These are phyloP conservation scores for Camellia oleifera DNA, from an alignment of 179 eudicot species.

Conservation along the genomic window DNA sequence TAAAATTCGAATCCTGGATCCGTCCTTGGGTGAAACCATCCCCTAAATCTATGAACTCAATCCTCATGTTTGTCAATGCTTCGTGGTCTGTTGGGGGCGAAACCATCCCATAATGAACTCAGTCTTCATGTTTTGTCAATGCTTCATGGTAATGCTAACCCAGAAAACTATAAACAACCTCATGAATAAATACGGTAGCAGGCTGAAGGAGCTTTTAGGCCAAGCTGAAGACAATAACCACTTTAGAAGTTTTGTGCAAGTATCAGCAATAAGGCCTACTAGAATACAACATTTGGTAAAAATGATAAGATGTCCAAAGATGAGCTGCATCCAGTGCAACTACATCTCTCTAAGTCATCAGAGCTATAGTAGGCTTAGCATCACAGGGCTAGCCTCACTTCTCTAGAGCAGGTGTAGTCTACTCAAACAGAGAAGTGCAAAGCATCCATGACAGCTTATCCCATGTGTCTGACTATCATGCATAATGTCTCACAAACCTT, in stretches of 20 bases:
- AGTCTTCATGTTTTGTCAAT: conserved; percentile 71
- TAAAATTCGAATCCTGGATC: too few species aligned
- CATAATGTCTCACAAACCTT: too few species aligned
- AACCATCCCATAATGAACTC: conserved; percentile 96
- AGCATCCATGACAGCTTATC: too few species aligned
- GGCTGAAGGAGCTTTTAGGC: conserved; percentile 85
- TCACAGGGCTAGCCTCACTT: too few species aligned
- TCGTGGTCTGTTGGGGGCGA: conserved; percentile 69
- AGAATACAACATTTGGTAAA: background rate
- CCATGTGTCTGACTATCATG: too few species aligned
- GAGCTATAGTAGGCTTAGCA: too few species aligned
- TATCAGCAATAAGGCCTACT: background rate
- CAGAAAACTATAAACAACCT: conserved; percentile 84
- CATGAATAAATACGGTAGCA: conserved; percentile 85
- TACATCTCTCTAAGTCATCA: too few species aligned
- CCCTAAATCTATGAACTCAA: conserved; percentile 46
- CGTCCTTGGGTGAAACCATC: too few species aligned
- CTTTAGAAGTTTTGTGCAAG: conserved; percentile 33
- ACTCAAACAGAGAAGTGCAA: too few species aligned
- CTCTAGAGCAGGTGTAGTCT: too few species aligned
- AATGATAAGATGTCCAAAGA: too few species aligned
- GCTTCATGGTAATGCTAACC: conserved; percentile 95
- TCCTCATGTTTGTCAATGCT: conserved; percentile 81
- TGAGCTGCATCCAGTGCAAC: too few species aligned
- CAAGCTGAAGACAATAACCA: conserved; percentile 83